Base-by-base conservation (phyloP, 164 flowering plant genomes). In the Sextonia rubra region DNA sequence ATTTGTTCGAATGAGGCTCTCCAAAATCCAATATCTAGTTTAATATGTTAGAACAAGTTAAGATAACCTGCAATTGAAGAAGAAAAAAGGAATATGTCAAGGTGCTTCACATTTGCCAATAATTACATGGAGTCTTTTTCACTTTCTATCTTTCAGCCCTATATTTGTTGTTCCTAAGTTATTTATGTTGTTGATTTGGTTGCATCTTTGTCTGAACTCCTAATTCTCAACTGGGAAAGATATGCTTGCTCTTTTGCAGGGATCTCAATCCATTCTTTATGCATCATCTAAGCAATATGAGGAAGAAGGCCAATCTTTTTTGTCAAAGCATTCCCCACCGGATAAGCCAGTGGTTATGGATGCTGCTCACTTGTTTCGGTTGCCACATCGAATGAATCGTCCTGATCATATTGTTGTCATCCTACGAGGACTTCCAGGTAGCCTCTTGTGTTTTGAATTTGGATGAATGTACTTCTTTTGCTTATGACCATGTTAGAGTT, bases 391-490 rank as follows among this genome's bases (percentile, higher is more conserved):
- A 74, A 83, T 86, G 18, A 75, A 80, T 47, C 96, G 94, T 23
- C 99, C 99, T 24, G 94, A 86, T 84, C 96, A 90, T 85, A 71
- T 95, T 66, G 99, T 91, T 72, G 75, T 95, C 60, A 95, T 95
- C 60, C 94, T 95, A 73, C 93, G 99, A 29, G 99, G 99, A 23
- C 92, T 95, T 81, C 99, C 99, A 85, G 99, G 99, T 94, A 73
- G 17, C 44, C 58, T 77, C 8, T 64, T 61, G 66, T 66, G 17
- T 61, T 71, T 68, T 17, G 25, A n/a, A 20, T 48, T 56, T 68
- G 22, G 60, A n/a, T 17, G 22, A 5, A 4, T 56, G n/a, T 4
- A 61, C 64, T 22, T 61, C 29, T 24, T 52, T 61, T 61, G 64
- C 29, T 64, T 2, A 14, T 64, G n/a, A 26, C n/a, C 25, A 17